A percentile compares a stretch with the other conserved stretches of the same genome.
Evolutionary conservation across 2,329 filamentous ascomycete species (phyloP).

Genomic region (Rhinocladiella mackenziei): DNA sequence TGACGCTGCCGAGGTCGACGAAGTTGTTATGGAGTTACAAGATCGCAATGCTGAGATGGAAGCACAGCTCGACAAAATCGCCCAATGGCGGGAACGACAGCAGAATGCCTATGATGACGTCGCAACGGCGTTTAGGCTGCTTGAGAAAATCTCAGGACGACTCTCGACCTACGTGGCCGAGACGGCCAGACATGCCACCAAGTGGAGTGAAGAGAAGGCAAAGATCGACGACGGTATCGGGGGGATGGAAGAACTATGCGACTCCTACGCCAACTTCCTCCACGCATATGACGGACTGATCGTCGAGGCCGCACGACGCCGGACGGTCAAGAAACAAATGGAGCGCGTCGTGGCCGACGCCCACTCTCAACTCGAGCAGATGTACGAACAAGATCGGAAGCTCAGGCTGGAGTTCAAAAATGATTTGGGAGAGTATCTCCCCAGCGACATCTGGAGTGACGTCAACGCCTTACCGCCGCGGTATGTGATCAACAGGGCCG

Average conservation of each 20-base stretch:
- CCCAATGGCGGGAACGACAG: constrained; percentile 58
- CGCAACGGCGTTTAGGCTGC: constrained; percentile 60
- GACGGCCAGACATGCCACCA: constrained; percentile 44
- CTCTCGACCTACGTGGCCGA: constrained; percentile 53
- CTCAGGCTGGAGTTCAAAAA: constrained; percentile 74
- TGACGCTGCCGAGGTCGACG: constrained; percentile 57
- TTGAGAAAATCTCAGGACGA: constrained; percentile 65
- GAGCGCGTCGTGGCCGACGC: constrained; percentile 72
- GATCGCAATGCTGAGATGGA: constrained; percentile 76
- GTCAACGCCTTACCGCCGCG: constrained; percentile 48
- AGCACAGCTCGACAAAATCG: constrained; percentile 59
- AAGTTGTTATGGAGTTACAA: constrained; percentile 64
- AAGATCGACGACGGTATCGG: constrained; percentile 64
- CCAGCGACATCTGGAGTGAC: constrained; percentile 80
- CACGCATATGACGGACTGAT: constrained; percentile 79
- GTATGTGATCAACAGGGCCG: constrained; percentile 46
- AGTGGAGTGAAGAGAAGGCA: constrained; percentile 71
- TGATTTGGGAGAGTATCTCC: constrained; percentile 80
- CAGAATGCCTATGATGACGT: constrained; percentile 51
- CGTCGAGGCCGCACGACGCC: constrained; percentile 74
- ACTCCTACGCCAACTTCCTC: constrained; percentile 85
- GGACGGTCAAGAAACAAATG: constrained; percentile 68
- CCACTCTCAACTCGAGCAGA: constrained; percentile 67
- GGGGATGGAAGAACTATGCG: constrained; percentile 71
- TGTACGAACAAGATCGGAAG: constrained; percentile 67